Base-by-base conservation (phyloP, 1,139 yeast species). In the Hyphopichia burtonii region DNA sequence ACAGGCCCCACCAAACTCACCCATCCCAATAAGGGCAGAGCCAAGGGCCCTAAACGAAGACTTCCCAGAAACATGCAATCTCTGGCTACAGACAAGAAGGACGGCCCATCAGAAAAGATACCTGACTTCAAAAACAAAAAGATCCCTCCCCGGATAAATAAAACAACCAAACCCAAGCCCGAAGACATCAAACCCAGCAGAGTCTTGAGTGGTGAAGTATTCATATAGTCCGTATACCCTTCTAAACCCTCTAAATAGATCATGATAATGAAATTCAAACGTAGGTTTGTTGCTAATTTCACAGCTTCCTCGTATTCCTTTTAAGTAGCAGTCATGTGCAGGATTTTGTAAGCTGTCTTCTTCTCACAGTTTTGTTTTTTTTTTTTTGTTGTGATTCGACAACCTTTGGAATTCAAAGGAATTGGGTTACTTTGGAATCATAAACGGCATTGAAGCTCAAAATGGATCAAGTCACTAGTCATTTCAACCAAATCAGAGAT, bases 31-130 rank as follows among this genome's bases (percentile, higher is more conserved):
- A 86, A 85, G 56, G 52, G 65, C 1, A 69, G 96, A 47, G 67
- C 90, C 4, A 81, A 75, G 52, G 96, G 96, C 0, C 96, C 96
- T 2, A 83, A 77, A 56, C 69, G 96, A 55, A 73, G 86, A 48
- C 71, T 82, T 31, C 95, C 95, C 0, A 74, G 68, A 44, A 51
- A 34, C 5, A 44, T 58, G 34, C 42, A 18, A 32, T 5, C 25
- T 5, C n/a, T 19, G 17, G 10, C 22, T n/a, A 9, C 37, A 25
- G 12, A 14, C 3, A 8, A 12, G 12, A 34, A 11, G 12, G 18
- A 4, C 4, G n/a, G 9, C 20, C 28, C 16, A 14, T 12, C 36
- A 4, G 28, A 32, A 5, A 4, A 20, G 10, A 17, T 16, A 4
- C 28, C 15, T n/a, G 37, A 34, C 11, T 33, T 23, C 20, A 34